A percentile compares a stretch with the other conserved stretches of the same genome.
These are phyloP conservation scores for Kodamaea kakaduensis DNA, from an alignment of 805 yeast species.

Conservation along the genomic window DNA sequence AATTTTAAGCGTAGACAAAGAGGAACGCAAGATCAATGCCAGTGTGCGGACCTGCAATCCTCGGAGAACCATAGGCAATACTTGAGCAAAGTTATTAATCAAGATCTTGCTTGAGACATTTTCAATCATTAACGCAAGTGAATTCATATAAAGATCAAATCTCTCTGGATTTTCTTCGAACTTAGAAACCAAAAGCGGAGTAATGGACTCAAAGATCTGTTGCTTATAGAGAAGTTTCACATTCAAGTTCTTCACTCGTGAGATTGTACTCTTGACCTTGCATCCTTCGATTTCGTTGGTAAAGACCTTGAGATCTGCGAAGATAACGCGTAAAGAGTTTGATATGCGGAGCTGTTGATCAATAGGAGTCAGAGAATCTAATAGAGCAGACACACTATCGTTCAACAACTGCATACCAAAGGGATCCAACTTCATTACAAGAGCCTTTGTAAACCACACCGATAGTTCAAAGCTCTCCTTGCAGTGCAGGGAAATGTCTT, in stretches of 20 bases:
- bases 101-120: constrained; percentile 62
- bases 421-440: constrained; percentile 54
- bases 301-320: constrained; percentile 63
- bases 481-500: neutral
- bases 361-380: constrained; percentile 16
- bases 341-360: constrained; percentile 30
- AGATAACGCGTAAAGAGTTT: constrained; percentile 57
- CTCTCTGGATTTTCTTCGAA: constrained; percentile 19
- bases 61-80: constrained; percentile 70
- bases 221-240: constrained; percentile 76
- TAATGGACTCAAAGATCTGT: constrained; percentile 58
- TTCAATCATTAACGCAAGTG: constrained; percentile 64
- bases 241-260: constrained; percentile 50
- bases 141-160: constrained; percentile 51
- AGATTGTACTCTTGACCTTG: constrained; percentile 30
- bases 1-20: constrained; percentile 55
- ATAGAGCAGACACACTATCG: constrained; percentile 22
- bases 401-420: constrained; percentile 23
- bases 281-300: constrained; percentile 34
- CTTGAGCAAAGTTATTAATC: constrained; percentile 54
- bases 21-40: constrained; percentile 48
- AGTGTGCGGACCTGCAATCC: constrained; percentile 45
- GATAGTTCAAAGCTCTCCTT: constrained; percentile 43
- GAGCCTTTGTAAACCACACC: constrained; percentile 72
- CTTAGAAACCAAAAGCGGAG: constrained; percentile 49